Evolutionary conservation across 2,329 filamentous ascomycete genomes (phyloP), one percentile per base, ranked within the genome.

Genomic region (Diplodia scrobiculata): DNA sequence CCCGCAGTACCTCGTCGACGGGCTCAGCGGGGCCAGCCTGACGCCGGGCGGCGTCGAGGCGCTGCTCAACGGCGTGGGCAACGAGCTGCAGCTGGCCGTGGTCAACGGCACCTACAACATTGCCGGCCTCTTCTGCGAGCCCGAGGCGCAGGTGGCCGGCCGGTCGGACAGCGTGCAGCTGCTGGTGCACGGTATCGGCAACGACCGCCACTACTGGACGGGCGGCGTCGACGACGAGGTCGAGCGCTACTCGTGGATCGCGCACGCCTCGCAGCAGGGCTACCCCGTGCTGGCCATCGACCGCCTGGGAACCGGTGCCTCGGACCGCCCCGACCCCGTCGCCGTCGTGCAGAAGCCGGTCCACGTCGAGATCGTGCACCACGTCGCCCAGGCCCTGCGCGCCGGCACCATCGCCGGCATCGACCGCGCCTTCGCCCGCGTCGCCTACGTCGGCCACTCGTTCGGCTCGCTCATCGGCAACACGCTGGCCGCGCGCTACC

Each of bases 231-330:
- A 21, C 58, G 34, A 21, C 27, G 27, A 21, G 5, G 58, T n/a
- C 41, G 38, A 29, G 11, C 11, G 19, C 14, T 79, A 80, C 71
- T 76, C 72, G 68, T 80, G 79, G 66, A 73, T 79, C 21, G 78
- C 79, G 67, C 72, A 74, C n/a, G 79, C 79, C 2, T 74, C 77
- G 3, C 71, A 71, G 45, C 68, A 73, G 36, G 75, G 75, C 65
- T 79, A 78, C 69, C 75, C 77, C 2, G 79, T 78, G 1, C 76
- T 81, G 71, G 75, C 73, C 64, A 80, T 80, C 71, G 79, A 81
- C 69, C 78, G 79, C 59, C 74, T 81, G 10, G 79, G 78, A 34
- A 72, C 73, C 1, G 79, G 78, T 1, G 67, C 66, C 9, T 79
- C 77, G 27, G 71, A 73, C 52, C 77, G 78, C 58, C 75, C 78